Evolutionary conservation across 139 green algal genomes (phyloP), one percentile per base, ranked within the genome.

Genomic region (Chlorella sp.): DNA sequence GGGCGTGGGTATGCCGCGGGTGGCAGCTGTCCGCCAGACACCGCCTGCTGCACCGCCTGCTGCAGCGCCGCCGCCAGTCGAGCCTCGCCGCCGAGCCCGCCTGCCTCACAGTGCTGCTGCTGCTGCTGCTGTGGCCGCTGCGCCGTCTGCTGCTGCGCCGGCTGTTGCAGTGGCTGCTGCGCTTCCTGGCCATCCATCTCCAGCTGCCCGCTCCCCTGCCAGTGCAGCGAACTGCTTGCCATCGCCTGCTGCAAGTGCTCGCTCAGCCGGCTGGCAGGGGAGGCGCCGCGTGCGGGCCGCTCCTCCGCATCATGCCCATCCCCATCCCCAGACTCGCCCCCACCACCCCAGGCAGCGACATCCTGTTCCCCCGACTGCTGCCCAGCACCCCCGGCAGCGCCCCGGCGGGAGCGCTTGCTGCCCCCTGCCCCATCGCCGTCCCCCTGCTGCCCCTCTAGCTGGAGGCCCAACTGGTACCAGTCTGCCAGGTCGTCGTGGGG

Each of bases 191-290:
- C 48, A 57, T 21, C 37, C 80, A 22, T 30, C 37, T 40, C 22
- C 32, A 30, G 21, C 80, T 24, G 82, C 19, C 21, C 28, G 11
- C 5, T 86, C 86, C 34, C 30, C 24, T 7, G 7, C 39, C 53
- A 48, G 64, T 22, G 32, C 79, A 64, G 18, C 64, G 76, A n/a
- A 69, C 53, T 73, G 53, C 73, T 69, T 14, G 75, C 22, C 83
- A 91, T 76, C 40, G 81, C 66, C 30, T 88, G 61, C 84, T 89
- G 88, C 78, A 91, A 22, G 18, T 91, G 88, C 30, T 68, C 18
- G 22, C 77, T 68, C 16, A 91, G 88, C 81, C 88, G 79, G 30
- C 64, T 66, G 39, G 88, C 81, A 37, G 88, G 88, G 14, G 88
- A 91, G 32, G 36, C 15, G 15, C 83, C 88, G 1, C 88, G 9